These are phyloP conservation scores for Laetiporus sulphureus DNA, from an alignment of 1,284 basidiomycete genomes.

Conservation along the genomic window DNA sequence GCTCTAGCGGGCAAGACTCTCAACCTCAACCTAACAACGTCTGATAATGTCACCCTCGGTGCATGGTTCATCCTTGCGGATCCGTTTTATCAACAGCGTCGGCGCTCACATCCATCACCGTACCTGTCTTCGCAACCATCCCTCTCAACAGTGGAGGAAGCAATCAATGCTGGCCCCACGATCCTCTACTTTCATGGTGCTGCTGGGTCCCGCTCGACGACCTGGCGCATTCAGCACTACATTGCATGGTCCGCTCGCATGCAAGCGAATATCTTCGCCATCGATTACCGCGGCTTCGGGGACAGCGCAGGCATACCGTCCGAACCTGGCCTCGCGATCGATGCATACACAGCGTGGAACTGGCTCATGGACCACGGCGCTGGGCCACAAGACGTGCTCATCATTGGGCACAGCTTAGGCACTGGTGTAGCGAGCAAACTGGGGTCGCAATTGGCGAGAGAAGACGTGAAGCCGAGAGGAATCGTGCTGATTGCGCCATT, in stretches of 20 bases:
- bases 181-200: constrained; percentile 92
- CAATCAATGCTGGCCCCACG: constrained; percentile 61
- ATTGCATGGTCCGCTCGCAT: constrained; percentile 55
- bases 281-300: constrained; percentile 91
- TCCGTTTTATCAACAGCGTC: constrained; percentile 46
- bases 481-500: constrained; percentile 77
- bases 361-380: constrained; percentile 65
- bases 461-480: constrained; percentile 48
- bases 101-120: constrained; percentile 15
- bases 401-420: constrained; percentile 81
- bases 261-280: constrained; percentile 70
- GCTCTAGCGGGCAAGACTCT: constrained; percentile 70
- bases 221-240: constrained; percentile 60
- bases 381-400: constrained; percentile 48
- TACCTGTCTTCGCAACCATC: constrained; percentile 26
- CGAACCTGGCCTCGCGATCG: constrained; percentile 67
- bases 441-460: constrained; percentile 48
- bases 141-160: constrained; percentile 30
- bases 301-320: constrained; percentile 79
- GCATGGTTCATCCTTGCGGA: constrained; percentile 89
- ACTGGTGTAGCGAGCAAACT: constrained; percentile 71
- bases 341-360: constrained; percentile 79
- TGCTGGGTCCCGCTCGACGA: constrained; percentile 67
- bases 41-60: constrained; percentile 77
- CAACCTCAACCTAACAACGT: constrained; percentile 64